A percentile compares a stretch with the other conserved stretches of the same genome.
Evolutionary conservation across 2,329 filamentous ascomycete genomes (phyloP).

Genomic region (Fonsecaea pugnacius): DNA sequence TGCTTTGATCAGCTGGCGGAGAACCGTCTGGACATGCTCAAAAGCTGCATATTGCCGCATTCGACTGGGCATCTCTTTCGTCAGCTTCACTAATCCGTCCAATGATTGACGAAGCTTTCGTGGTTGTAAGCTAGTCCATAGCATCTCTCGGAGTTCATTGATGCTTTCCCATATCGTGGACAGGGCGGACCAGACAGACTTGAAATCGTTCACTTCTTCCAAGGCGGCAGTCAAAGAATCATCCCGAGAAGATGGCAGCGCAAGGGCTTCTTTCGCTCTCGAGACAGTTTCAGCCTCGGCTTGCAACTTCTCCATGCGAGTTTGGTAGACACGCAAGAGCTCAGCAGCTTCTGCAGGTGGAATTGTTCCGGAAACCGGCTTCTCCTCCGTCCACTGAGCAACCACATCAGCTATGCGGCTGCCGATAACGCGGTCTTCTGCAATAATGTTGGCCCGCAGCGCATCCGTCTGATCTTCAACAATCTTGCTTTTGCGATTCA

Average conservation of each 20-base stretch:
- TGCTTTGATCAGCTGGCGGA: conserved; percentile 86
- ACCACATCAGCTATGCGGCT: conserved; percentile 87
- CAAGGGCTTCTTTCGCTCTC: conserved; percentile 94
- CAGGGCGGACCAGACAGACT: conserved; percentile 95
- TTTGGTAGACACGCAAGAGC: conserved; percentile 80
- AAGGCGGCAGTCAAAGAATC: conserved; percentile 82
- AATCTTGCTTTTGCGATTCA: conserved; percentile 90
- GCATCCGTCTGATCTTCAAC: conserved; percentile 96
- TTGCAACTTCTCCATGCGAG: conserved; percentile 80
- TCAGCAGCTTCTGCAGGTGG: conserved; percentile 85
- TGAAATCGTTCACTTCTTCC: conserved; percentile 97
- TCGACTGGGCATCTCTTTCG: conserved; percentile 97
- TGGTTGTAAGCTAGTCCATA: conserved; percentile 95
- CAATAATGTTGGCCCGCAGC: conserved; percentile 88
- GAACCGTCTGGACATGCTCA: conserved; percentile 91
- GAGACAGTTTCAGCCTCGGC: conserved; percentile 91
- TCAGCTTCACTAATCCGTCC: conserved; percentile 93
- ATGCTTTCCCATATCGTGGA: conserved; percentile 96
- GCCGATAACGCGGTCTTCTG: conserved; percentile 88
- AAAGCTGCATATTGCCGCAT: conserved; percentile 99
- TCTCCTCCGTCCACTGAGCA: conserved; percentile 90
- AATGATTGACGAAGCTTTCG: conserved; percentile 88
- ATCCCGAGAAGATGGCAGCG: conserved; percentile 78
- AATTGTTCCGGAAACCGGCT: conserved; percentile 93
- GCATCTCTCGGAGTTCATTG: conserved; percentile 86